phyloP scores from a whole-genome alignment of 1,284 basidiomycete genomes.

The Ustilago shanxiensis region DNA sequence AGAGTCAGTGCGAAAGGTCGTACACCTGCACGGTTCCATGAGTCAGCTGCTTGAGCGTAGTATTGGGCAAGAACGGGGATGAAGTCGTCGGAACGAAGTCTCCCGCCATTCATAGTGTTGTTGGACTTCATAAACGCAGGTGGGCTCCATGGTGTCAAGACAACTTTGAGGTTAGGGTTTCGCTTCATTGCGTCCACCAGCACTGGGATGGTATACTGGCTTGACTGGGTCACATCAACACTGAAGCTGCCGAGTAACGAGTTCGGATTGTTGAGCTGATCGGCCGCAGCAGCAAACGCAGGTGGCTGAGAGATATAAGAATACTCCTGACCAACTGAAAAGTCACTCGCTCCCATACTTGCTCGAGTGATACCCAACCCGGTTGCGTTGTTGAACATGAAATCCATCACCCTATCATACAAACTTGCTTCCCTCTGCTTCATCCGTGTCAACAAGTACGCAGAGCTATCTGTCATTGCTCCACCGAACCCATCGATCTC shows the following conservation, averaged over 20 bases:
- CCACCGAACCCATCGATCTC: slow-evolving; percentile 55
- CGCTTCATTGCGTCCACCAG: slow-evolving; percentile 46
- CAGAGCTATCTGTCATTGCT: slow-evolving; percentile 56
- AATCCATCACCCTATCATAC: slow-evolving; percentile 51
- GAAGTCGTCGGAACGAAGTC: slow-evolving; percentile 35
- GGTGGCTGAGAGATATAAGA: slow-evolving; percentile 30
- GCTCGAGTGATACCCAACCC: slow-evolving; percentile 48
- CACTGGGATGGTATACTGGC: slow-evolving; percentile 48
- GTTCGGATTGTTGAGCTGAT: slow-evolving; percentile 23
- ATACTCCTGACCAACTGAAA: slow-evolving; percentile 38
- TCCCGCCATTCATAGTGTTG: slow-evolving; percentile 48
- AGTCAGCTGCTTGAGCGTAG: slow-evolving; percentile 39
- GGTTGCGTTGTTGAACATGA: slow-evolving; percentile 55
- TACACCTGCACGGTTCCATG: slow-evolving; percentile 36
- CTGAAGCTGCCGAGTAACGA: slow-evolving; percentile 35
- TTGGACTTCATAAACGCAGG: slow-evolving; percentile 62
- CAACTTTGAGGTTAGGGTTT: slow-evolving; percentile 52
- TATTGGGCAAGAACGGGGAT: slow-evolving; percentile 47
- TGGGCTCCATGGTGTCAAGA: slow-evolving; percentile 53
- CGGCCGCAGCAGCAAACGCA: slow-evolving; percentile 16
- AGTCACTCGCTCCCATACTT: slow-evolving; percentile 55
- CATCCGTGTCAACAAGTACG: slow-evolving; percentile 41
- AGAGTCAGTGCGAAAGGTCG: slow-evolving; percentile 56
- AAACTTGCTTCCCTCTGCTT: slow-evolving; percentile 31
- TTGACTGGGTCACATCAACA: slow-evolving; percentile 31